A percentile compares a stretch with the other conserved stretches of the same genome.
Evolutionary conservation across 257 asterid genomes (phyloP).

Genomic region (Verbena officinalis): DNA sequence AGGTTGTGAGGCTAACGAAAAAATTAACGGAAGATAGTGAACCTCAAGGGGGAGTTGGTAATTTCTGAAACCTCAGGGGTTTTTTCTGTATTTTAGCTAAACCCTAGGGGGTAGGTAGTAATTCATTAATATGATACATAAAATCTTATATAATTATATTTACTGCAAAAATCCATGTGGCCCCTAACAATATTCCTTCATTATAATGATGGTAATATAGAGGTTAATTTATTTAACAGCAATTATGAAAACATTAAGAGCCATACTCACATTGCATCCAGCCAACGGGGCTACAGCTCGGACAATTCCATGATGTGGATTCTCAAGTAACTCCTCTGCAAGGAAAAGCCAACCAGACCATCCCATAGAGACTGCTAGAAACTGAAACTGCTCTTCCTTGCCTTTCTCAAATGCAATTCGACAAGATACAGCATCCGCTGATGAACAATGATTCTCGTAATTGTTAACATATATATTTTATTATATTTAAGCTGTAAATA

Average conservation of each 20-base stretch:
- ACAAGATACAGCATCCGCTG: slow-evolving; percentile 88
- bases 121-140: too few species aligned
- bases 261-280: slow-evolving; percentile 86
- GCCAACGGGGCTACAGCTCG: slow-evolving; percentile 89
- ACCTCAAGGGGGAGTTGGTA: too few species aligned
- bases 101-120: too few species aligned
- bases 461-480: background rate
- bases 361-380: slow-evolving; percentile 73
- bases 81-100: too few species aligned
- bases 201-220: background rate
- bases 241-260: background rate
- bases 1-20: too few species aligned
- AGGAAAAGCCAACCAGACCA: slow-evolving; percentile 89
- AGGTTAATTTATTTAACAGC: background rate
- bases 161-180: too few species aligned
- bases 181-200: too few species aligned
- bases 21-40: too few species aligned
- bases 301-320: slow-evolving; percentile 63
- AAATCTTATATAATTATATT: too few species aligned
- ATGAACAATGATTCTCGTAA: slow-evolving; percentile 20
- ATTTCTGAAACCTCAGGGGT: too few species aligned
- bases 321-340: slow-evolving; percentile 68
- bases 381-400: slow-evolving; percentile 79
- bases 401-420: slow-evolving; percentile 98
- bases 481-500: background rate